These are phyloP conservation scores for Trichoderma sp. DNA, from an alignment of 2,329 filamentous ascomycete species.

Conservation along the genomic window DNA sequence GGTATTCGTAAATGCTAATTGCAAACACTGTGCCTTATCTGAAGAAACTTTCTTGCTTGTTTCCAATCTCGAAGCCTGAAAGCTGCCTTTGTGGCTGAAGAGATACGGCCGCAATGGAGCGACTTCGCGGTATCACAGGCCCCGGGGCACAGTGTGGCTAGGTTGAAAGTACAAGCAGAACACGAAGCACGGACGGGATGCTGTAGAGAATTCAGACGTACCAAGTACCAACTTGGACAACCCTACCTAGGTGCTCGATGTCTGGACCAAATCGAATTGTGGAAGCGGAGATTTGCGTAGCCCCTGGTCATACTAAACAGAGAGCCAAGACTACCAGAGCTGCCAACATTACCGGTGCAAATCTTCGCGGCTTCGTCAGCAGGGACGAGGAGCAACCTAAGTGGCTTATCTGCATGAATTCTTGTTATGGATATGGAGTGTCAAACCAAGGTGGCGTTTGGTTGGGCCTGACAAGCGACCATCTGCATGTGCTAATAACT, in stretches of 20 bases:
- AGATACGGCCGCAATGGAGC: not conserved
- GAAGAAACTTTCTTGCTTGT: not conserved
- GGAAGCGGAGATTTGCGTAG: slow-evolving; percentile 18
- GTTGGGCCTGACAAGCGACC: slow-evolving; percentile 10
- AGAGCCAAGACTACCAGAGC: slow-evolving; percentile 13
- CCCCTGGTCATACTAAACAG: slow-evolving; percentile 12
- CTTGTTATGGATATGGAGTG: slow-evolving; percentile 7
- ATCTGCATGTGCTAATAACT: not conserved
- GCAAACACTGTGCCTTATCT: not conserved
- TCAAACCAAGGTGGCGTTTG: slow-evolving; percentile 12
- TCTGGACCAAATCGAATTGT: not conserved
- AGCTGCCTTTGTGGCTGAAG: slow-evolving; percentile 1
- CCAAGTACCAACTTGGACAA: slow-evolving; percentile 6
- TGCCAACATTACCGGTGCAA: slow-evolving; percentile 14
- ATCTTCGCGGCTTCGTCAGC: slow-evolving; percentile 9
- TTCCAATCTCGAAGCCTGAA: not conserved
- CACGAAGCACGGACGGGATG: slow-evolving; percentile 8
- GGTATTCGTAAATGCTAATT: not conserved
- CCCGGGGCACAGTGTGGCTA: slow-evolving; percentile 5
- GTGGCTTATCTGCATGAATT: slow-evolving; percentile 17
- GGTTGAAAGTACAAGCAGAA: slow-evolving; percentile 3
- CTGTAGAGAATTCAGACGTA: not conserved
- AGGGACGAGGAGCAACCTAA: not conserved
- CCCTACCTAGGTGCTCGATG: slow-evolving; percentile 1
- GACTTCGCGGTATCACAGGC: slow-evolving; percentile 8